phyloP scores from a whole-genome alignment of 768 basidiomycete genomes.

The Lactarius psammicola region DNA sequence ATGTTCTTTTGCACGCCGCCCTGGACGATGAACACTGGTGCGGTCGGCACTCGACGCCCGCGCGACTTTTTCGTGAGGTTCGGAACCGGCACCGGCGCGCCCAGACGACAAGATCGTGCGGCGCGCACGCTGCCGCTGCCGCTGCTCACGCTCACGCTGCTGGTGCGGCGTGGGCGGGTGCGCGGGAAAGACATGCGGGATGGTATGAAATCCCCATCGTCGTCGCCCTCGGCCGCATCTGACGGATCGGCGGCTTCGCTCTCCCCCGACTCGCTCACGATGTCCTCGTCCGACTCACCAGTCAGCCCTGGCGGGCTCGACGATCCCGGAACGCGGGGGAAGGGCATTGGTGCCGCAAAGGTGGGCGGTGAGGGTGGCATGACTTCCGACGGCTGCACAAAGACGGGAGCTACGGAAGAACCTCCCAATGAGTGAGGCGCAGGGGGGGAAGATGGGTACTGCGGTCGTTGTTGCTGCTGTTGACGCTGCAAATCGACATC shows the following conservation, averaged over 20 bases:
- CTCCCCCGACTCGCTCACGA: constrained; percentile 25
- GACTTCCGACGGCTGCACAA: constrained; percentile 22
- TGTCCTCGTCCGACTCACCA: constrained; percentile 24
- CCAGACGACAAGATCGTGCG: constrained; percentile 37
- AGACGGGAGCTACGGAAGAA: background rate
- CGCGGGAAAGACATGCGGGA: background rate
- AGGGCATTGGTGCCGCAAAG: constrained; percentile 9
- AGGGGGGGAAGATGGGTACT: constrained; percentile 5
- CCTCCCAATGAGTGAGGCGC: constrained; percentile 1
- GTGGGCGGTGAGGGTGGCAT: constrained; percentile 22
- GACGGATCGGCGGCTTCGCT: constrained; percentile 25
- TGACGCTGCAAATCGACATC: constrained; percentile 14
- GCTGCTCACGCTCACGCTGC: constrained; percentile 26
- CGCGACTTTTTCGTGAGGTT: constrained; percentile 80
- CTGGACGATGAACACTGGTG: constrained; percentile 32
- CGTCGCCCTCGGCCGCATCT: constrained; percentile 19
- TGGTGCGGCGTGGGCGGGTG: constrained; percentile 25
- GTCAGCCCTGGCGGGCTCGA: constrained; percentile 28
- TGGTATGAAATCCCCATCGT: constrained; percentile 25
- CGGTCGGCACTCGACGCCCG: constrained; percentile 71
- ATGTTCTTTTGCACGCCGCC: constrained; percentile 34
- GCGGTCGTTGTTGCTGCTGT: too few relatives aligned
- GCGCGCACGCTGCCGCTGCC: constrained; percentile 22
- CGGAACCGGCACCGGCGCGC: constrained; percentile 68
- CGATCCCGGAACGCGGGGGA: constrained; percentile 20